Evolutionary conservation across 208 protist genomes (phyloP).

Genomic region (Trichomonas vaginalis): DNA sequence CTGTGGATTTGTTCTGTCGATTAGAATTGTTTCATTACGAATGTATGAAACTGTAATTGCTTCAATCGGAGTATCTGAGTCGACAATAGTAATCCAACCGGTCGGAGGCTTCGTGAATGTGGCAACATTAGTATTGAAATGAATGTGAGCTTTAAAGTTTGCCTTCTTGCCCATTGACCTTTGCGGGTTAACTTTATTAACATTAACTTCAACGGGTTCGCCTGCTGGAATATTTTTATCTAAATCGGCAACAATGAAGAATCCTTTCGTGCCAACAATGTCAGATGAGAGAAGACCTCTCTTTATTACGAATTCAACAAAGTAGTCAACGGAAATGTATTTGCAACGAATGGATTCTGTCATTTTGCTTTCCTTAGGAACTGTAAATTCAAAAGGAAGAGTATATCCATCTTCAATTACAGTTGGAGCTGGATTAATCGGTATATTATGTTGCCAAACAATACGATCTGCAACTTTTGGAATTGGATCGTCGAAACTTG

Average conservation of each 20-base stretch:
- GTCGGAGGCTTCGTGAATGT: not conserved
- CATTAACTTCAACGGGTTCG: not conserved
- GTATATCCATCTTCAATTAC: not conserved
- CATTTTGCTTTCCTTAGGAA: not conserved
- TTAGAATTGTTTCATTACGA: not conserved
- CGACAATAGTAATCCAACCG: not conserved
- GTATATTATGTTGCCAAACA: not conserved
- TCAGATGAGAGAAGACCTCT: not conserved
- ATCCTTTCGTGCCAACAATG: not conserved
- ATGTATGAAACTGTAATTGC: not conserved
- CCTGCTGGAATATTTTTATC: not conserved
- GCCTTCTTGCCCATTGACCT: not conserved
- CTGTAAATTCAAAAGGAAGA: not conserved
- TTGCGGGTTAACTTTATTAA: not conserved
- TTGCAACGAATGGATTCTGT: not conserved
- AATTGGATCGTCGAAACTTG: not conserved
- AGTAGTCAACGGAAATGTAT: not conserved
- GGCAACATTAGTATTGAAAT: not conserved
- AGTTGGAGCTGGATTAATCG: not conserved
- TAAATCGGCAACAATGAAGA: not conserved
- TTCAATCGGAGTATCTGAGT: not conserved
- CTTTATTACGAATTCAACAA: not conserved
- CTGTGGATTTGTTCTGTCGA: not conserved
- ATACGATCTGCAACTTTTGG: not conserved
- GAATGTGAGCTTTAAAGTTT: not conserved